phyloP scores from a whole-genome alignment of 2,329 filamentous ascomycete species.

The Neonectria punicea region DNA sequence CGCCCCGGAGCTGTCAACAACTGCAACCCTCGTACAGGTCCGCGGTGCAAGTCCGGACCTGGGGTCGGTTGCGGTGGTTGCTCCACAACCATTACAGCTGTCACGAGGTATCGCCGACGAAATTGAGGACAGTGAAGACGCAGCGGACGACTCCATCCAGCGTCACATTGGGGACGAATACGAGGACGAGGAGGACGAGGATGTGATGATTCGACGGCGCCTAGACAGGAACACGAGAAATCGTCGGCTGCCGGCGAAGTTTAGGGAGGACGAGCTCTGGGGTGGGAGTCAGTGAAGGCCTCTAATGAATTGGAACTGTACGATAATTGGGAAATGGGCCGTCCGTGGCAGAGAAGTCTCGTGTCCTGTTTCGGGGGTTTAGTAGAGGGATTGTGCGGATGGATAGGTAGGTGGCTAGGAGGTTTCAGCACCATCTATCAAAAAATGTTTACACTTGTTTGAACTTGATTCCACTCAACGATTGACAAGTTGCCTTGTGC shows the following conservation, averaged over 20 bases:
- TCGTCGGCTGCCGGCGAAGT: slow-evolving; percentile 50
- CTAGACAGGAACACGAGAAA: slow-evolving; percentile 44
- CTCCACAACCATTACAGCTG: neutral
- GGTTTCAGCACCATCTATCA: neutral
- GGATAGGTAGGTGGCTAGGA: neutral
- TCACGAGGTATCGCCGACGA: slow-evolving; percentile 38
- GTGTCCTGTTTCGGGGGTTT: neutral
- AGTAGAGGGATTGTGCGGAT: neutral
- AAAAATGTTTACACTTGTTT: neutral
- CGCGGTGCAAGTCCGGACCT: neutral
- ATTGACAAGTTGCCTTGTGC: neutral
- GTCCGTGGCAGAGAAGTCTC: neutral
- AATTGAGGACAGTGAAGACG: slow-evolving; percentile 46
- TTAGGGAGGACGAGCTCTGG: slow-evolving; percentile 47
- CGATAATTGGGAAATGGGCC: slow-evolving; percentile 6
- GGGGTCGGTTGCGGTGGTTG: neutral
- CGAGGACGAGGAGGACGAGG: slow-evolving; percentile 45
- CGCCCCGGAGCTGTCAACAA: slow-evolving; percentile 24
- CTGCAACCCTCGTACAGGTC: slow-evolving; percentile 9
- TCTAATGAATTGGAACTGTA: slow-evolving; percentile 10
- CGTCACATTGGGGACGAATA: slow-evolving; percentile 28
- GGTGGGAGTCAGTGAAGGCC: slow-evolving; percentile 25
- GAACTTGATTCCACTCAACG: neutral
- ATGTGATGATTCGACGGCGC: slow-evolving; percentile 44
- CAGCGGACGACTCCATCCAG: slow-evolving; percentile 27